Percentiles rank a stretch among this genome's conserved stretches.
phyloP scores from a whole-genome alignment of 1,284 basidiomycete genomes.

The Cutaneotrichosporon cutaneum region DNA sequence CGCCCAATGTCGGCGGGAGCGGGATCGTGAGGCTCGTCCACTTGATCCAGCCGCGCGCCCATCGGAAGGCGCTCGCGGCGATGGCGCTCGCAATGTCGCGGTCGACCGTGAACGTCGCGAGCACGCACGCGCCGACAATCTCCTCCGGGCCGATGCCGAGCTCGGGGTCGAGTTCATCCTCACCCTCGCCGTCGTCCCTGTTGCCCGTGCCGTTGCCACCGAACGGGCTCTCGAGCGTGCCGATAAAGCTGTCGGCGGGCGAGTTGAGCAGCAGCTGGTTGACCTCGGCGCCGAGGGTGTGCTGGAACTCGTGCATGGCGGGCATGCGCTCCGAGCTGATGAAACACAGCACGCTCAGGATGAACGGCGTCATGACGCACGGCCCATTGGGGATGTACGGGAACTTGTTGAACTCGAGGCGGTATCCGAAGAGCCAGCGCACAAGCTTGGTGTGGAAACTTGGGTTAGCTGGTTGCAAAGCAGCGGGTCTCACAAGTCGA shows the following conservation, averaged over 20 bases:
- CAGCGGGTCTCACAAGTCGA: constrained; percentile 38
- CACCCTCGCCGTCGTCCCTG: constrained; percentile 25
- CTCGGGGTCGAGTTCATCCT: constrained; percentile 42
- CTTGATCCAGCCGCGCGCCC: constrained; percentile 49
- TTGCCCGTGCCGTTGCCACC: constrained; percentile 14
- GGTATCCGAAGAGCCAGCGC: constrained; percentile 44
- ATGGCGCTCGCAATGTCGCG: constrained; percentile 35
- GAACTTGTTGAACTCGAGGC: constrained; percentile 40
- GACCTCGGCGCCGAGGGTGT: constrained; percentile 33
- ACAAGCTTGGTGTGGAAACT: constrained; percentile 43
- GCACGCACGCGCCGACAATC: constrained; percentile 43
- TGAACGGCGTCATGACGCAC: constrained; percentile 43
- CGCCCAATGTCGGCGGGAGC: constrained; percentile 32
- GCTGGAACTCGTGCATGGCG: constrained; percentile 24
- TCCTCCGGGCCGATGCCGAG: constrained; percentile 51
- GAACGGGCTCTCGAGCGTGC: constrained; percentile 21
- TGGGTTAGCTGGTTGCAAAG: background rate
- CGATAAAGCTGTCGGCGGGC: constrained; percentile 39
- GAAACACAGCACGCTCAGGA: constrained; percentile 45
- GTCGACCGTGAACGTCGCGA: constrained; percentile 42
- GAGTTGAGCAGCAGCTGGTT: constrained; percentile 34
- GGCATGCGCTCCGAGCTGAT: constrained; percentile 42
- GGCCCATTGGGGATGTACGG: constrained; percentile 46
- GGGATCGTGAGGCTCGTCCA: constrained; percentile 24
- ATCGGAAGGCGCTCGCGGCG: constrained; percentile 42